Evolutionary conservation across 192 early-diverging fungal species (phyloP), one percentile per base, ranked within the genome.

Genomic region (Backusella tuberculispora): DNA sequence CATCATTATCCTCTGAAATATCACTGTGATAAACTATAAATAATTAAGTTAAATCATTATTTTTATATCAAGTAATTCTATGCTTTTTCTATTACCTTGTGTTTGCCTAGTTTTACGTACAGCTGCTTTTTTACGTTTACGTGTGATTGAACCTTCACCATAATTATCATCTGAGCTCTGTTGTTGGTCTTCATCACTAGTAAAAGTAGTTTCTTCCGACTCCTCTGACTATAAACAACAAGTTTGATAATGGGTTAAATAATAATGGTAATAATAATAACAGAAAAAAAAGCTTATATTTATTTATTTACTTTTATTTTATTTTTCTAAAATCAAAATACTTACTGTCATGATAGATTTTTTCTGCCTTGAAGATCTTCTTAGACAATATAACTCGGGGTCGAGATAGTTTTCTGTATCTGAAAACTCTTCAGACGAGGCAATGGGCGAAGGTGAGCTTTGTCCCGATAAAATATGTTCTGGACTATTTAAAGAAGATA

Each of bases 361-460:
- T 24, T 69, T 69, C 7, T 69, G 68, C 42, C 68, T 69, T 29
- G 43, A 29, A 17, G 90, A 91, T 68, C 91, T 65, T 66, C 91
- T 80, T 9, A 92, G 78, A 45, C 90, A 88, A 72, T 89, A 92
- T 41, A 92, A 74, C 29, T 91, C 89, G 15, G 91, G 88, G 79
- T 92, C 89, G 0, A 81, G 44, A 34, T 75, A 75, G 8, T 56
- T 67, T 24, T 24, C 66, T 41, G 68, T 17, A 34, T 69, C 34
- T 19, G 53, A 60, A 60, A 34, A 69, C 4, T 8, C 68, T 29
- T 21, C 68, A 47, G 68, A 69, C 4, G 37, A 66, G 5, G 21
- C 68, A 7, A 69, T 26, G n/a, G 68, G 68, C 3, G 68, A 69
- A 17, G 68, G 68, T 24, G 68, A 69, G 26, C 68, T 69, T 17